phyloP scores from a whole-genome alignment of 257 asterid species.

The Przewalskia tangutica region DNA sequence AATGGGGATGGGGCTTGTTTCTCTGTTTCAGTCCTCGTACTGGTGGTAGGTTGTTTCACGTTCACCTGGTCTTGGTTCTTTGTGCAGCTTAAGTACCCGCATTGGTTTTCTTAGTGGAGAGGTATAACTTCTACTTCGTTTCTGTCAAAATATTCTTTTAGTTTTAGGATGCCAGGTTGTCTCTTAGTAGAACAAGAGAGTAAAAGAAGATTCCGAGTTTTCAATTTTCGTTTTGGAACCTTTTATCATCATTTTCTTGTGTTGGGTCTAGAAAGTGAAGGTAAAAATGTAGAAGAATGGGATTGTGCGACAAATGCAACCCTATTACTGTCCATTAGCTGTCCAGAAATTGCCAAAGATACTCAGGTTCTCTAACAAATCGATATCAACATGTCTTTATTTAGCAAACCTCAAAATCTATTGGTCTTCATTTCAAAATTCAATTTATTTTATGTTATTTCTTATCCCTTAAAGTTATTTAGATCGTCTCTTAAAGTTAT shows the following conservation, averaged over 20 bases:
- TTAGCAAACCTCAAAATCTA: background rate
- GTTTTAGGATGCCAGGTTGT: background rate
- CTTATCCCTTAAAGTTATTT: background rate
- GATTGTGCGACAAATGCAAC: background rate
- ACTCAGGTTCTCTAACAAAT: background rate
- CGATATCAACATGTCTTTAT: background rate
- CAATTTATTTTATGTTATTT: background rate
- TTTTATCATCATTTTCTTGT: too few species aligned
- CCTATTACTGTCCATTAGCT: background rate
- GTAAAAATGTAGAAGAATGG: background rate
- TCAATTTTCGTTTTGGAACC: too few species aligned
- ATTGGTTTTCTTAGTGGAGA: background rate
- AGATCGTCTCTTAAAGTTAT: background rate
- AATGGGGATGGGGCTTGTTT: background rate
- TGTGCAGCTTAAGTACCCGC: background rate
- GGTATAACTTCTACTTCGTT: background rate
- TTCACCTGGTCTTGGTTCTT: background rate
- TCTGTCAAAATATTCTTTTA: background rate
- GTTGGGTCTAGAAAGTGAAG: background rate
- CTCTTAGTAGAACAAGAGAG: background rate
- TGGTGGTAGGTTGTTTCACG: background rate
- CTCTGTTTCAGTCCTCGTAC: background rate
- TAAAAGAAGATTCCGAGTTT: too few species aligned
- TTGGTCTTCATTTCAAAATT: background rate
- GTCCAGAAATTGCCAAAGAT: background rate